Conservation (phyloP, 2,329 filamentous ascomycete species). For the Capronia americana region DNA sequence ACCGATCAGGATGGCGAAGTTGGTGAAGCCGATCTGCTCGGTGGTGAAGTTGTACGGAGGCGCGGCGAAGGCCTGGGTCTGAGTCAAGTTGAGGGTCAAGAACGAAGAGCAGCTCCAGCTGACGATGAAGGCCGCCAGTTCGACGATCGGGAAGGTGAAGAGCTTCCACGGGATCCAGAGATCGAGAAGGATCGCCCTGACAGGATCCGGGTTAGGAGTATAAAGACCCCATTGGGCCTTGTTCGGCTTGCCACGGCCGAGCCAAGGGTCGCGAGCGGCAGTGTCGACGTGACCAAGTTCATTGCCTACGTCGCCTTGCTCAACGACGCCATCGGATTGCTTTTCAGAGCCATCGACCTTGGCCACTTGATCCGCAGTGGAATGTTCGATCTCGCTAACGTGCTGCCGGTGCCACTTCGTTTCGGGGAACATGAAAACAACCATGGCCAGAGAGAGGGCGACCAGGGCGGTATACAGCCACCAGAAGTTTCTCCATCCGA, state of each 20-base stretch:
- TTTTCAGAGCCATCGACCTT: slow-evolving; percentile 9
- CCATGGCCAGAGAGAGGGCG: slow-evolving; percentile 57
- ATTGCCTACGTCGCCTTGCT: slow-evolving; percentile 3
- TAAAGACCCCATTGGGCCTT: slow-evolving; percentile 63
- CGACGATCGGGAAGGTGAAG: slow-evolving; percentile 67
- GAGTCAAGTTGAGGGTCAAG: slow-evolving; percentile 67
- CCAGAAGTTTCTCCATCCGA: slow-evolving; percentile 69
- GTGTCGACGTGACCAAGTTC: slow-evolving; percentile 35
- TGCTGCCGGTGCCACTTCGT: slow-evolving; percentile 63
- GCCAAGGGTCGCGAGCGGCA: slow-evolving; percentile 58
- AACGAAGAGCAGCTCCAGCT: slow-evolving; percentile 65
- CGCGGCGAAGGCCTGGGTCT: slow-evolving; percentile 60
- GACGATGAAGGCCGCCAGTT: slow-evolving; percentile 67
- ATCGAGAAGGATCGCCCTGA: slow-evolving; percentile 57
- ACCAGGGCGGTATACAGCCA: slow-evolving; percentile 68
- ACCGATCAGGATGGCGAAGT: slow-evolving; percentile 63
- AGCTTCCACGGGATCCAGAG: slow-evolving; percentile 69
- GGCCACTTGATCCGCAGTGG: slow-evolving; percentile 13
- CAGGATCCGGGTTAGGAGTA: slow-evolving; percentile 54
- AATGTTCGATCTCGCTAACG: slow-evolving; percentile 35
- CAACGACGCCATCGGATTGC: slow-evolving; percentile 23
- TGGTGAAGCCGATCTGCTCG: slow-evolving; percentile 61
- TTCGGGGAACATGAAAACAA: slow-evolving; percentile 68
- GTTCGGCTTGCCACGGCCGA: slow-evolving; percentile 62
- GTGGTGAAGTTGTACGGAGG: slow-evolving; percentile 63